phyloP scores from a whole-genome alignment of 768 basidiomycete genomes.

The Naganishia antarctica region DNA sequence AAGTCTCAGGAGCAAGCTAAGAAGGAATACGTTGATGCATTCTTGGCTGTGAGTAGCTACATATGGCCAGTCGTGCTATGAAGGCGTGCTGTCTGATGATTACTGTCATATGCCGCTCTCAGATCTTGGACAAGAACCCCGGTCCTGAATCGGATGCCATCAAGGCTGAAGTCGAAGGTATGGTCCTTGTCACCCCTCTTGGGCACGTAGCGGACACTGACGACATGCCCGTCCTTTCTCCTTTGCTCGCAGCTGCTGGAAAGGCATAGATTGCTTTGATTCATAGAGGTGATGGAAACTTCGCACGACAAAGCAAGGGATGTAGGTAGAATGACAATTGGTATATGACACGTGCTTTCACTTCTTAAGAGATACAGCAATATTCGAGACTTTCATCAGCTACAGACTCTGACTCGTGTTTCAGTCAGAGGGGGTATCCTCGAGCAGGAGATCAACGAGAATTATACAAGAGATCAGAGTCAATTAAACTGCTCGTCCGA shows the following conservation, averaged over 20 bases:
- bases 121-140: slow-evolving; percentile 59
- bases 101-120: slow-evolving; percentile 22
- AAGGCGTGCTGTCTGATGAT: slow-evolving; percentile 20
- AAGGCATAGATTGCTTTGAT: neutral
- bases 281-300: neutral
- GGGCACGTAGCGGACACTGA: neutral
- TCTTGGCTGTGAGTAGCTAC: slow-evolving; percentile 58
- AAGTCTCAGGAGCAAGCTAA: slow-evolving; percentile 66
- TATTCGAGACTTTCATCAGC: neutral
- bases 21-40: slow-evolving; percentile 67
- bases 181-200: slow-evolving; percentile 34
- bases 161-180: slow-evolving; percentile 61
- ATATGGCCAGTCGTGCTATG: slow-evolving; percentile 30
- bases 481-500: neutral
- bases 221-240: neutral
- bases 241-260: slow-evolving; percentile 2
- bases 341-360: neutral
- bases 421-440: too few relatives aligned
- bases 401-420: too few relatives aligned
- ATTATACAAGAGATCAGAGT: too few relatives aligned
- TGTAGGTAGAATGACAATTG: neutral
- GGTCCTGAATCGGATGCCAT: slow-evolving; percentile 58
- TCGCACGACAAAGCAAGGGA: neutral
- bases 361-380: slow-evolving; percentile 13
- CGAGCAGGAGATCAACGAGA: too few relatives aligned